Evolutionary conservation across 257 asterid genomes (phyloP).

Genomic region (Solanum stenotomum): DNA sequence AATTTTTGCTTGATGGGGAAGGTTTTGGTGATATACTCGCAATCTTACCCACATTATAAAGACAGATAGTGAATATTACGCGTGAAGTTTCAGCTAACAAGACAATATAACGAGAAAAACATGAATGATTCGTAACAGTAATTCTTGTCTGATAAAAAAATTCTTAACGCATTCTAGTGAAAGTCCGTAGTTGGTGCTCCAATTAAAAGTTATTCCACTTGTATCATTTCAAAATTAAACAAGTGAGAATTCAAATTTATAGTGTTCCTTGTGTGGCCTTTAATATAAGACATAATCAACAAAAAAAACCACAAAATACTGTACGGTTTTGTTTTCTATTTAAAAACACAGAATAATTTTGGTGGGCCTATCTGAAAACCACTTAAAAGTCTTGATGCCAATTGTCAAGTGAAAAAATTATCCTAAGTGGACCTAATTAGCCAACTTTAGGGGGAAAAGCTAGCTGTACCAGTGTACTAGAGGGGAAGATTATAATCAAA

Average conservation of each 20-base stretch:
- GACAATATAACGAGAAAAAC: neutral
- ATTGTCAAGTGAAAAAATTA: neutral
- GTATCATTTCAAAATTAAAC: neutral
- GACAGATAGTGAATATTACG: neutral
- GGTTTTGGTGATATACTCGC: neutral
- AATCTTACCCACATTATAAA: neutral
- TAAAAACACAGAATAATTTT: neutral
- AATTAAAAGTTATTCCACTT: neutral
- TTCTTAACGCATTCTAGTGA: neutral
- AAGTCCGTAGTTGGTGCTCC: neutral
- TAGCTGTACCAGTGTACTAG: neutral
- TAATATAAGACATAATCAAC: neutral
- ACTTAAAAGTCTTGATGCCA: neutral
- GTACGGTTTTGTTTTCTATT: slow-evolving; percentile 7
- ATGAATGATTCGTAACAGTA: neutral
- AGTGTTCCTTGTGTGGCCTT: neutral
- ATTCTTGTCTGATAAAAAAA: neutral
- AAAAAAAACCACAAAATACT: neutral
- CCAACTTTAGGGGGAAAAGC: neutral
- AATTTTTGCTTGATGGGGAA: neutral
- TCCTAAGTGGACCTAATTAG: neutral
- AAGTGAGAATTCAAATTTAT: neutral
- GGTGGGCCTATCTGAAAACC: slow-evolving; percentile 7
- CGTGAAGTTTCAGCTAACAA: neutral
- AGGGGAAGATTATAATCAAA: neutral